phyloP scores from a whole-genome alignment of 2,329 filamentous ascomycete genomes.

The Tolypocladium guangdongense region DNA sequence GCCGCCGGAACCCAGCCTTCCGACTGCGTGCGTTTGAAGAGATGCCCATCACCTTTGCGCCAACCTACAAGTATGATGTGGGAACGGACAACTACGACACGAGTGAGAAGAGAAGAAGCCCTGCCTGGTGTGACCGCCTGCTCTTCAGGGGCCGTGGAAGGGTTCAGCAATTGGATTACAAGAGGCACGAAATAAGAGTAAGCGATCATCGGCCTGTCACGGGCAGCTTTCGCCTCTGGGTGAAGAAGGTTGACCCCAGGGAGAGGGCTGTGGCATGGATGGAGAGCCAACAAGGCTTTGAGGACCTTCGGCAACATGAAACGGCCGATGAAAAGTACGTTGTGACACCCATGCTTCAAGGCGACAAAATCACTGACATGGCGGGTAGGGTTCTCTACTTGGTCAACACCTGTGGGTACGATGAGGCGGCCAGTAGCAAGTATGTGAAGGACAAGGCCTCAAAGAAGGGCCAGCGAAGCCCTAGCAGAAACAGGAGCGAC shows the following conservation, averaged over 20 bases:
- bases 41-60: conserved; percentile 78
- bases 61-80: conserved; percentile 98
- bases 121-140: conserved; percentile 92
- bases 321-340: conserved; percentile 69
- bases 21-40: conserved; percentile 85
- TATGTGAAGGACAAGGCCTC: conserved; percentile 31
- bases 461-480: conserved; percentile 14
- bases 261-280: conserved; percentile 58
- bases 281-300: conserved; percentile 63
- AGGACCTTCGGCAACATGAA: conserved; percentile 57
- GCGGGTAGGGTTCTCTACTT: conserved; percentile 36
- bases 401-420: conserved; percentile 41
- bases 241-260: conserved; percentile 69
- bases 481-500: conserved; percentile 10
- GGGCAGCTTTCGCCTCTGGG: conserved; percentile 67
- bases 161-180: conserved; percentile 81
- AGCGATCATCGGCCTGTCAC: conserved; percentile 92
- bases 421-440: conserved; percentile 36
- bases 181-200: conserved; percentile 76
- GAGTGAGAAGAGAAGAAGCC: conserved; percentile 86
- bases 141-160: conserved; percentile 74
- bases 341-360: neutral
- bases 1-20: conserved; percentile 82
- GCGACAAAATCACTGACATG: conserved; percentile 13
- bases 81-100: conserved; percentile 90